Conservation (phyloP, 345 rosid species). For the Citrus trifoliata region DNA sequence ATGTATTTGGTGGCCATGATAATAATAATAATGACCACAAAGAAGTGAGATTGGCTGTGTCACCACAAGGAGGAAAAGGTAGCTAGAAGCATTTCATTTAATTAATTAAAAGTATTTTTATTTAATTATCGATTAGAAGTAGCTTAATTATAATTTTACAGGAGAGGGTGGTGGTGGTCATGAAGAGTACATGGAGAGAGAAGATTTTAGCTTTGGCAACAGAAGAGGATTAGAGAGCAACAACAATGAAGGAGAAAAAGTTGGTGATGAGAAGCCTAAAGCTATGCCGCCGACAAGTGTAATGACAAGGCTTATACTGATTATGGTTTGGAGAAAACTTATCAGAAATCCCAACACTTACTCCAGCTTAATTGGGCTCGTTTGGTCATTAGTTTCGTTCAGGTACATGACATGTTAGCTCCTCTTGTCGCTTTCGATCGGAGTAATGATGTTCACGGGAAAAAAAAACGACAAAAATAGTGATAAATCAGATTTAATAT, state of each 20-base stretch:
- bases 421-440: neutral
- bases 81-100: no score
- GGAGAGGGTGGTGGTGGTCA: conserved; percentile 37
- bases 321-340: conserved; percentile 99
- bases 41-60: conserved; percentile 70
- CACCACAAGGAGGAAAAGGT: conserved; percentile 89
- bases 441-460: no score
- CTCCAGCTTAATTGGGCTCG: conserved; percentile 91
- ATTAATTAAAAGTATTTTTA: no score
- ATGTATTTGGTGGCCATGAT: conserved; percentile 70
- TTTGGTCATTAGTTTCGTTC: conserved; percentile 90
- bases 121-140: neutral
- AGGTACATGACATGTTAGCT: conserved; percentile 32
- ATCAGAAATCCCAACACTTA: conserved; percentile 98
- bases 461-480: no score
- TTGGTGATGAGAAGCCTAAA: conserved; percentile 48
- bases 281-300: conserved; percentile 96
- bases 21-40: conserved; percentile 47
- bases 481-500: no score
- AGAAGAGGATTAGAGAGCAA: conserved; percentile 51
- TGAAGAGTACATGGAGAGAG: conserved; percentile 67
- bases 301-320: conserved; percentile 94
- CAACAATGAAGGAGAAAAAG: conserved; percentile 47
- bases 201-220: conserved; percentile 77
- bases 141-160: neutral